Evolutionary conservation across 306 rosid genomes (phyloP), one percentile per base, ranked within the genome.

Genomic region (Spatholobus suberectus): DNA sequence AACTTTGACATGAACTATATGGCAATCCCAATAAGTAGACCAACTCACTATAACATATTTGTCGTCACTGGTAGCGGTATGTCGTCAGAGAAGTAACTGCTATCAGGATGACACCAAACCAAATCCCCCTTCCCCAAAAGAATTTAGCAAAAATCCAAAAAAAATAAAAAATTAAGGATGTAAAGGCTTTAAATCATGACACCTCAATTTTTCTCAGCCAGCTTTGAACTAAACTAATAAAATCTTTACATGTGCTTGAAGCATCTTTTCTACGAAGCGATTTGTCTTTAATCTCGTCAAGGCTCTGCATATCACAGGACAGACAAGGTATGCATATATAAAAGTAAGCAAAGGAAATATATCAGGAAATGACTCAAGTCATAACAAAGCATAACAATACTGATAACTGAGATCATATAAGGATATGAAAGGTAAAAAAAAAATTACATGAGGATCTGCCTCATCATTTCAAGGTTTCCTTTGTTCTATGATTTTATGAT

Each of bases 161-260:
- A 2, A 72, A 37, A 52, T 57, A 15, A 10, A 20, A 55, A 32
- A 41, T 18, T 27, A 27, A 29, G 70, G 52, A 58, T 55, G 51
- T 34, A 52, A 63, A 62, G 70, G 29, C 57, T 63, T 29, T 59
- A 47, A 43, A 77, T 18, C 70, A 37, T 7, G 66, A 71, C 74
- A 93, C 98, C 98, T 90, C 87, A 78, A 91, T 81, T 89, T 90
- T 94, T 88, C 62, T 88, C 52, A 91, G 80, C 96, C 97, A 94
- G 73, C 57, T 82, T 76, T 89, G 97, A 73, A 84, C 94, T 70
- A 88, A 85, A 84, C 90, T 66, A 71, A 91, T 85, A 87, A 94
- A 94, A 87, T 94, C 98, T 85, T 90, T 88, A 87, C 97, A 94
- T 71, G 81, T 85, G n/a, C 81, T 83, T 81, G 82, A 78, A 27